Percentiles rank a stretch among this genome's conserved stretches.
phyloP scores from a whole-genome alignment of 208 protist genomes.

The Trypanosoma rangeli region DNA sequence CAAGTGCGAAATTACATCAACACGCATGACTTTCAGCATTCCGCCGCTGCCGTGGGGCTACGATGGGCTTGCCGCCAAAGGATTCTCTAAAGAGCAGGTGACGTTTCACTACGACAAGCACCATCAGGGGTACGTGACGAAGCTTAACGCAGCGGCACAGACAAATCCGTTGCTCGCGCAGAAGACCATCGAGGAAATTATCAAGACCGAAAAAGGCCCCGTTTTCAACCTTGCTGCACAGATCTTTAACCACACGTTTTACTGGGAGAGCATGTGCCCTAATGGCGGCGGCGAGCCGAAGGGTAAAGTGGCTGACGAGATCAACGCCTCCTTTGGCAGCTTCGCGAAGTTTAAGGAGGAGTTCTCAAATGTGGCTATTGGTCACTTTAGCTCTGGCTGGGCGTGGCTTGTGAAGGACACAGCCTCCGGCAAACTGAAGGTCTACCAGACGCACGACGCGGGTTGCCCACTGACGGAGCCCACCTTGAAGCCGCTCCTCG shows the following conservation, averaged over 20 bases:
- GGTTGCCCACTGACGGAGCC: conserved; percentile 44
- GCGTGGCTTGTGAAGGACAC: conserved; percentile 93
- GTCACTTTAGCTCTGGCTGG: conserved; percentile 95
- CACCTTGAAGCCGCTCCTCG: conserved; percentile 71
- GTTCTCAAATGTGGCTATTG: conserved; percentile 81
- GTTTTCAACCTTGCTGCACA: conserved; percentile 93
- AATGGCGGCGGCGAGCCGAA: conserved; percentile 58
- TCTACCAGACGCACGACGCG: conserved; percentile 74
- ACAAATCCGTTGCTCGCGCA: conserved; percentile 50
- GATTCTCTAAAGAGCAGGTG: conserved; percentile 86
- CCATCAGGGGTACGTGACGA: conserved; percentile 89
- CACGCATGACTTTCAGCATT: conserved; percentile 63
- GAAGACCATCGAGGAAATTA: conserved; percentile 85
- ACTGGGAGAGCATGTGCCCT: conserved; percentile 87
- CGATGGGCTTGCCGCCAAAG: conserved; percentile 81
- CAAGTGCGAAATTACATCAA: too few species aligned
- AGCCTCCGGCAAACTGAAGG: conserved; percentile 74
- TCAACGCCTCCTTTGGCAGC: conserved; percentile 78
- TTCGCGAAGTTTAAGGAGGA: conserved; percentile 94
- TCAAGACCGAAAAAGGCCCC: conserved; percentile 76
- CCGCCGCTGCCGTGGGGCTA: conserved; percentile 77
- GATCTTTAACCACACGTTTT: conserved; percentile 94
- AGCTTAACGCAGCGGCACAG: conserved; percentile 85
- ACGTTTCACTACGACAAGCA: conserved; percentile 93
- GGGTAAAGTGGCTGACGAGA: conserved; percentile 64